These are phyloP conservation scores for Rhodotorula sp. DNA, from an alignment of 1,284 basidiomycete genomes.

Conservation along the genomic window DNA sequence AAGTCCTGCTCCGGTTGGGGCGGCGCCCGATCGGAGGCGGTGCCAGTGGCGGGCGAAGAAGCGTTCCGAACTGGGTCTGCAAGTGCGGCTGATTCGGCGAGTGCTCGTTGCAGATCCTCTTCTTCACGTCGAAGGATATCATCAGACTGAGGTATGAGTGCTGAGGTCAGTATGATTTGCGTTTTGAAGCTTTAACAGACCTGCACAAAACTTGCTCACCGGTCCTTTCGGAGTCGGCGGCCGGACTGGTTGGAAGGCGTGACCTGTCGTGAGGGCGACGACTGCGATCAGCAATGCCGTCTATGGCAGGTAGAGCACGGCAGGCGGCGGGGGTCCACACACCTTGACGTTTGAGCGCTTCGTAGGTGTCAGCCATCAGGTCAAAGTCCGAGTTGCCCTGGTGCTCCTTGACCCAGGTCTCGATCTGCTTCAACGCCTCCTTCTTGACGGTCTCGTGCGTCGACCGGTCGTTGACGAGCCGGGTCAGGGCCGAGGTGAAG, in stretches of 20 bases:
- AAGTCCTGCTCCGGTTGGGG: neutral
- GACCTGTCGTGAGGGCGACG: neutral
- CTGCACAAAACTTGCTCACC: neutral
- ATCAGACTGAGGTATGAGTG: constrained; percentile 50
- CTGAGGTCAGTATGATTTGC: neutral
- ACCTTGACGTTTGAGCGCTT: constrained; percentile 69
- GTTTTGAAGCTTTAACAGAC: too few species aligned
- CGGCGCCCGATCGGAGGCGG: neutral
- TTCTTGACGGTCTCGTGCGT: constrained; percentile 85
- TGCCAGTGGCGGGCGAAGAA: neutral
- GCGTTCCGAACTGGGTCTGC: constrained; percentile 30
- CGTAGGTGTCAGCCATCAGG: constrained; percentile 79
- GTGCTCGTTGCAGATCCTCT: constrained; percentile 83
- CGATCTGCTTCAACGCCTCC: constrained; percentile 69
- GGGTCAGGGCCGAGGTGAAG: constrained; percentile 84
- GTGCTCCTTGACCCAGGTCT: constrained; percentile 82
- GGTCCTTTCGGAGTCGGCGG: neutral
- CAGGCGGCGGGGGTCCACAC: neutral
- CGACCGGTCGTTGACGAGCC: constrained; percentile 81
- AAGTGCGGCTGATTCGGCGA: constrained; percentile 61
- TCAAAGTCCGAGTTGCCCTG: constrained; percentile 63
- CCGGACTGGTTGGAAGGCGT: constrained; percentile 4
- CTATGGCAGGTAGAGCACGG: neutral
- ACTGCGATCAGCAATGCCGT: too few species aligned
- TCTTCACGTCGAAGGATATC: constrained; percentile 79